A percentile compares a stretch with the other conserved stretches of the same genome.
Conservation (phyloP, 176 grass and related monocot genomes). For the Rhynchospora tenuis region DNA sequence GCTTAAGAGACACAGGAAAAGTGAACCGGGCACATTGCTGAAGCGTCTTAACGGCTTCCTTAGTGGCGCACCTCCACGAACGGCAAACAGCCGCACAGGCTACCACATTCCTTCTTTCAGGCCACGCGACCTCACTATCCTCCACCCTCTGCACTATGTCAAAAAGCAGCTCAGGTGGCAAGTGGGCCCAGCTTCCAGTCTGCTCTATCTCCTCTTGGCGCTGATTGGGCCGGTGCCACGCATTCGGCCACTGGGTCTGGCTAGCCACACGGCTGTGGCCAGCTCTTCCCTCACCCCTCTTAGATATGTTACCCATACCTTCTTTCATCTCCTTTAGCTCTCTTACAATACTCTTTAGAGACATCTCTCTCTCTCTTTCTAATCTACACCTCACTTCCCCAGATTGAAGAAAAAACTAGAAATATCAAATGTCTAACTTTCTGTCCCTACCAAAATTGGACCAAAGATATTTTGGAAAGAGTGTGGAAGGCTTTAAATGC, state of each 20-base stretch:
- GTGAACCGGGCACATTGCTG: conserved; percentile 88
- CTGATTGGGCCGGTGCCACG: conserved; percentile 54
- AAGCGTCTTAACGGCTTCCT: conserved; percentile 81
- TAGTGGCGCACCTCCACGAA: conserved; percentile 79
- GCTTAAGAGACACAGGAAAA: conserved; percentile 97
- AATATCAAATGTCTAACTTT: conserved; percentile 3
- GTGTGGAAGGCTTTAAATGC: conserved; percentile 2
- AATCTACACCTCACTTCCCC: conserved; percentile 9
- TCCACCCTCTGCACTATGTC: conserved; percentile 94
- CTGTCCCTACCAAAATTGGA: not conserved
- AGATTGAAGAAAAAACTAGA: not conserved
- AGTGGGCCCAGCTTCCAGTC: conserved; percentile 82
- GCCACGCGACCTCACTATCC: conserved; percentile 73
- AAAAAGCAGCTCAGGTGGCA: conserved; percentile 85
- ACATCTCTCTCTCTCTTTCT: conserved; percentile 44
- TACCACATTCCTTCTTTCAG: conserved; percentile 74
- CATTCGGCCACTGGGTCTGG: conserved; percentile 30
- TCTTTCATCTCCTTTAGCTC: conserved; percentile 95
- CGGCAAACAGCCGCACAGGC: conserved; percentile 83
- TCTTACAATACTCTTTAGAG: conserved; percentile 74
- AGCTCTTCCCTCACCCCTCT: conserved; percentile 38
- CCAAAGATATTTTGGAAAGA: not conserved
- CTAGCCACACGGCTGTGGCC: conserved; percentile 31
- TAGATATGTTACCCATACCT: conserved; percentile 77
- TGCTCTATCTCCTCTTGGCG: conserved; percentile 30